A percentile compares a stretch with the other conserved stretches of the same genome.
Conservation (phyloP, 2,329 filamentous ascomycete species). For the Phaeoacremonium minimum region DNA sequence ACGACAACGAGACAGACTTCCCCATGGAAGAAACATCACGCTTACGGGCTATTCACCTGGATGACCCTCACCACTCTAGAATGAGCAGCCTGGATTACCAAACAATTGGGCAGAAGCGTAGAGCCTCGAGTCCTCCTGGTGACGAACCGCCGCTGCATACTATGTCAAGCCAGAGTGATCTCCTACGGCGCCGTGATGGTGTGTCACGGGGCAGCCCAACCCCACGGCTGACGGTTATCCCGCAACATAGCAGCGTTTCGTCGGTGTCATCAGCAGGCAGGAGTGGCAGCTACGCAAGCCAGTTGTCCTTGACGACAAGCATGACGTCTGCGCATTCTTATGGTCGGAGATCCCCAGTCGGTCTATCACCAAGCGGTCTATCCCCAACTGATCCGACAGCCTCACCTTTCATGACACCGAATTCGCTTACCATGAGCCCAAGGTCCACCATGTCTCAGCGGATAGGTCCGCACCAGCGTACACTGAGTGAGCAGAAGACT, state of each 20-base stretch:
- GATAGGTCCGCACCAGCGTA: conserved; percentile 37
- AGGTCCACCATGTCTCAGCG: conserved; percentile 36
- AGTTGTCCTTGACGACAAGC: conserved; percentile 35
- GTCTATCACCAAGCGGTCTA: conserved; percentile 40
- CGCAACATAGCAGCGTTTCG: conserved; percentile 36
- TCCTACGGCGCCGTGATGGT: conserved; percentile 43
- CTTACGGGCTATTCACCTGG: conserved; percentile 37
- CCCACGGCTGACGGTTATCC: conserved; percentile 40
- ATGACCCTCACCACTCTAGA: conserved; percentile 25
- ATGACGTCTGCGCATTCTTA: conserved; percentile 37
- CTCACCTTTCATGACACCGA: conserved; percentile 45
- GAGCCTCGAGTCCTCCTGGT: conserved; percentile 49
- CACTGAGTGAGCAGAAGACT: conserved; percentile 34
- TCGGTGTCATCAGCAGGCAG: conserved; percentile 39
- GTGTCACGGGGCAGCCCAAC: conserved; percentile 48
- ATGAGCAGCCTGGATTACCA: conserved; percentile 26
- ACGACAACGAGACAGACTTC: conserved; percentile 41
- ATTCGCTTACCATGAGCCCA: conserved; percentile 45
- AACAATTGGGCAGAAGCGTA: conserved; percentile 45
- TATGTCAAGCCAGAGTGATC: conserved; percentile 33
- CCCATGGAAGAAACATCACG: conserved; percentile 39
- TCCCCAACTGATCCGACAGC: conserved; percentile 39
- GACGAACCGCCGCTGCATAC: conserved; percentile 38
- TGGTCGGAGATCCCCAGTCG: conserved; percentile 40
- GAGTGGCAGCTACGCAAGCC: conserved; percentile 44